Percentiles rank a stretch among this genome's conserved stretches.
phyloP scores from a whole-genome alignment of 2,329 filamentous ascomycete genomes.

The Aspergillus pseudotamarii region DNA sequence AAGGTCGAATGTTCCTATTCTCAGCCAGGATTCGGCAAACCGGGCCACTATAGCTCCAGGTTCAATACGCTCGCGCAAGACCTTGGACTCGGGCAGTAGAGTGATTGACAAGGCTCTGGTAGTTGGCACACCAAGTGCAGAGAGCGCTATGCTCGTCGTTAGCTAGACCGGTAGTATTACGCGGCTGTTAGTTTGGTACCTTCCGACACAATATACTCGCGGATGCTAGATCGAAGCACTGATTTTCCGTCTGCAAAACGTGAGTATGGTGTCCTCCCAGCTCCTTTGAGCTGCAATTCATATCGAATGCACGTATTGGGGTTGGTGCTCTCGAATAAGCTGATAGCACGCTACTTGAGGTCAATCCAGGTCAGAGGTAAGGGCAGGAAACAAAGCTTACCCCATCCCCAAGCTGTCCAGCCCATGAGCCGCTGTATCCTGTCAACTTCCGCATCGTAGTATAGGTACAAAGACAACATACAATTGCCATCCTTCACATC shows the following conservation, averaged over 20 bases:
- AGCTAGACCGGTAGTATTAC: not conserved
- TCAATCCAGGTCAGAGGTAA: constrained; percentile 5
- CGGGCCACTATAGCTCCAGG: constrained; percentile 90
- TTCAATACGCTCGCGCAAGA: constrained; percentile 78
- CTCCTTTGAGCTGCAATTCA: constrained; percentile 92
- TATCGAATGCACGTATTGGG: constrained; percentile 71
- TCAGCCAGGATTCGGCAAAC: constrained; percentile 88
- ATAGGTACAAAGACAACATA: constrained; percentile 30
- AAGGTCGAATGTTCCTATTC: constrained; percentile 96
- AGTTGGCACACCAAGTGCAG: constrained; percentile 81
- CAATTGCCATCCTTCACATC: constrained; percentile 52
- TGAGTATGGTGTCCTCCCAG: constrained; percentile 90
- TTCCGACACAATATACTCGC: constrained; percentile 93
- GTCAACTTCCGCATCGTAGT: not conserved
- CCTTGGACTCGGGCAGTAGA: constrained; percentile 70
- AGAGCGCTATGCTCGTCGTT: constrained; percentile 53
- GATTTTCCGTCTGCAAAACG: constrained; percentile 96
- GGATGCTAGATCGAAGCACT: constrained; percentile 86
- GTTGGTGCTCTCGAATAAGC: constrained; percentile 86
- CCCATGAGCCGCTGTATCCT: constrained; percentile 75
- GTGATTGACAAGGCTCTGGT: constrained; percentile 86
- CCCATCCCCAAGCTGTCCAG: constrained; percentile 92
- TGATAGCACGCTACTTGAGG: constrained; percentile 70
- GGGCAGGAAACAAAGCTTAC: constrained; percentile 30
- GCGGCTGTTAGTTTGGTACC: constrained; percentile 41